Conservation (phyloP, 2,329 filamentous ascomycete genomes). For the Diaporthe sp. region DNA sequence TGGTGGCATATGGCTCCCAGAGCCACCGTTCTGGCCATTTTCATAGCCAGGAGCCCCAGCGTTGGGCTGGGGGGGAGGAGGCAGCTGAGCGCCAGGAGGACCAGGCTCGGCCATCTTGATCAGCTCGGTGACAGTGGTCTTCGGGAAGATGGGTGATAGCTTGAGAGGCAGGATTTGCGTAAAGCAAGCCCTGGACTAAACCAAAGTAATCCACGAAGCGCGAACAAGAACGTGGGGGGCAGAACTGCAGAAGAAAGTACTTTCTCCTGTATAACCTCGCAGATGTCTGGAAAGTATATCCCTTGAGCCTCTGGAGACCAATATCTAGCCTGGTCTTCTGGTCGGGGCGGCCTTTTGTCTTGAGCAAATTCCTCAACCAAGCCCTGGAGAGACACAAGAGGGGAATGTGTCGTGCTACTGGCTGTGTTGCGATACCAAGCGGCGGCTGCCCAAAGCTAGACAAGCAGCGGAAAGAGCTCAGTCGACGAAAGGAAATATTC, state of each 20-base stretch:
- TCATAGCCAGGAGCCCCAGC: constrained; percentile 79
- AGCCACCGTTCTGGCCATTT: constrained; percentile 78
- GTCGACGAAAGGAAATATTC: constrained; percentile 40
- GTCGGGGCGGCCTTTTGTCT: constrained; percentile 23
- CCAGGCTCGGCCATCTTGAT: constrained; percentile 83
- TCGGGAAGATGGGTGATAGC: constrained; percentile 22
- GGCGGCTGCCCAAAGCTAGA: constrained; percentile 36
- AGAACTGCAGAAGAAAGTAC: constrained; percentile 30
- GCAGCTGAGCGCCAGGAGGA: constrained; percentile 75
- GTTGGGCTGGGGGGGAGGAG: constrained; percentile 76
- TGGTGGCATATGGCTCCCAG: constrained; percentile 86
- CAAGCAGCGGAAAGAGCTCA: constrained; percentile 36
- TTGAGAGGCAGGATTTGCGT: constrained; percentile 23
- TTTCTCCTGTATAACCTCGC: constrained; percentile 24
- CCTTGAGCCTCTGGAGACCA: constrained; percentile 21
- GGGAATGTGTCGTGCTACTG: constrained; percentile 29
- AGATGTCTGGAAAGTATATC: constrained; percentile 35
- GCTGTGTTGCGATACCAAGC: constrained; percentile 32
- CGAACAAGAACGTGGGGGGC: constrained; percentile 27
- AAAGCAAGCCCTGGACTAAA: constrained; percentile 20
- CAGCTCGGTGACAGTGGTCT: constrained; percentile 16
- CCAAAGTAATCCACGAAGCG: constrained; percentile 19
- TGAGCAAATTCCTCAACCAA: constrained; percentile 29
- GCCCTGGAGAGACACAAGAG: constrained; percentile 20
- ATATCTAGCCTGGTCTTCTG: constrained; percentile 20